Evolutionary conservation across 208 protist species (phyloP).

Genomic region (Crithidia bombi): DNA sequence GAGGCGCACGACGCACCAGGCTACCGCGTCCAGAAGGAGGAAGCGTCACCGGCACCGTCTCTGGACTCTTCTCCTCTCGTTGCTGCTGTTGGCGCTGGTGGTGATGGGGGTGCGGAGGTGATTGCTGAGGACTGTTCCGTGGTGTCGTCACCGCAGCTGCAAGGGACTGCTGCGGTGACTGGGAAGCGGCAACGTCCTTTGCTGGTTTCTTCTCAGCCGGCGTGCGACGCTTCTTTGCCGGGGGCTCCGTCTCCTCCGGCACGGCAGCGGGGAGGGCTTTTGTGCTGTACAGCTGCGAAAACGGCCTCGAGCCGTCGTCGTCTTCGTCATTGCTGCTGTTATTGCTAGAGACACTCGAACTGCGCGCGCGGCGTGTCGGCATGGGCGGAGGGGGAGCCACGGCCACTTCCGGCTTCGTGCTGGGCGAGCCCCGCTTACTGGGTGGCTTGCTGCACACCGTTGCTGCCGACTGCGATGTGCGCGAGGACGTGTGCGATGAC

Average conservation of each 20-base stretch:
- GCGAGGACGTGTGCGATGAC: constrained; percentile 4
- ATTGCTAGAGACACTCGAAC: not conserved
- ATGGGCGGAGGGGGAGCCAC: not conserved
- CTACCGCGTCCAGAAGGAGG: constrained; percentile 27
- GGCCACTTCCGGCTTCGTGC: not conserved
- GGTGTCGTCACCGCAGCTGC: not conserved
- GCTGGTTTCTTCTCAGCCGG: constrained; percentile 23
- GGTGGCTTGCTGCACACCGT: constrained; percentile 12
- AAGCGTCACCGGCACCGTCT: constrained; percentile 32
- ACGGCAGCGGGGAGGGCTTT: not conserved
- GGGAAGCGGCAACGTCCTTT: not conserved
- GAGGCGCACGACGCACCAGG: constrained; percentile 28
- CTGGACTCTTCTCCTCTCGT: constrained; percentile 17
- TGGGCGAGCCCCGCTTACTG: constrained; percentile 12
- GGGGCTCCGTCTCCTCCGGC: not conserved
- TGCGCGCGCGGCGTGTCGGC: constrained; percentile 8
- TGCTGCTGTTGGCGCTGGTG: constrained; percentile 16
- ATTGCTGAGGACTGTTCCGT: constrained; percentile 11
- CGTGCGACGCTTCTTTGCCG: constrained; percentile 23
- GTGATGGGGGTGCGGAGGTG: too few species aligned
- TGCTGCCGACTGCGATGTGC: constrained; percentile 8
- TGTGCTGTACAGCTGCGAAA: constrained; percentile 23
- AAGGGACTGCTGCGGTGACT: not conserved
- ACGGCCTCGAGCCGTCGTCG: constrained; percentile 13
- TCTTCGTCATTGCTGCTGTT: not conserved